A percentile compares a stretch with the other conserved stretches of the same genome.
phyloP scores from a whole-genome alignment of 257 asterid genomes.

The Forsythia viridissima region DNA sequence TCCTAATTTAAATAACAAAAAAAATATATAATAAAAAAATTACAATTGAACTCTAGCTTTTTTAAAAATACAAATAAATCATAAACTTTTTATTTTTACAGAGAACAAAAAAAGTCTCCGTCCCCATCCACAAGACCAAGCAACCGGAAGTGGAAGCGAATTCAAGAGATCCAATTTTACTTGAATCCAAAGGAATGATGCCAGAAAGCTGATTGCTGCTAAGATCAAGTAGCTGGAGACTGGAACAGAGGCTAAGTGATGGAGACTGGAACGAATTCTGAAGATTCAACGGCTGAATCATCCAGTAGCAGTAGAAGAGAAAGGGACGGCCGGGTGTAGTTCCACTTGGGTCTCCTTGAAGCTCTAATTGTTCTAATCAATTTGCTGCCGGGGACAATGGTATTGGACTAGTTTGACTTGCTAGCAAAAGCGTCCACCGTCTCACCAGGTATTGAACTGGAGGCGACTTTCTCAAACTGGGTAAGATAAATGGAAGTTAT shows the following conservation, averaged over 20 bases:
- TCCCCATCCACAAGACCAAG: no score
- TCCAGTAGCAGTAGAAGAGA: no score
- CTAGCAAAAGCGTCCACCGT: constrained; percentile 62
- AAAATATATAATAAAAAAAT: no score
- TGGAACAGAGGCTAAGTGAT: constrained; percentile 39
- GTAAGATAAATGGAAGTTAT: constrained; percentile 30
- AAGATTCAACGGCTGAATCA: no score
- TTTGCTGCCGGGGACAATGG: constrained; percentile 46
- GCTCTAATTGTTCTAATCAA: constrained; percentile 48
- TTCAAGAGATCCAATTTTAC: constrained; percentile 55
- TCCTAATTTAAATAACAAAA: no score
- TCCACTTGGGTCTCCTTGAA: constrained; percentile 87
- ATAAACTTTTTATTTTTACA: no score
- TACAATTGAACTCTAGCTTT: no score
- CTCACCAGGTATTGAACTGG: constrained; percentile 71
- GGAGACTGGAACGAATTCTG: constrained; percentile 20
- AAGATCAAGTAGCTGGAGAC: constrained; percentile 57
- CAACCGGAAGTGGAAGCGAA: no score
- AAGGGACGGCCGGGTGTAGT: constrained; percentile 28
- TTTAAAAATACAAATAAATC: no score
- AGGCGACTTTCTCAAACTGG: constrained; percentile 79
- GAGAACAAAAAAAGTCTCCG: no score
- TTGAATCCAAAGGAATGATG: constrained; percentile 53
- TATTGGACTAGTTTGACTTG: constrained; percentile 54
- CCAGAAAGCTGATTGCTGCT: constrained; percentile 58